phyloP scores from a whole-genome alignment of 768 basidiomycete genomes.

The Udeniomyces megalosporus region DNA sequence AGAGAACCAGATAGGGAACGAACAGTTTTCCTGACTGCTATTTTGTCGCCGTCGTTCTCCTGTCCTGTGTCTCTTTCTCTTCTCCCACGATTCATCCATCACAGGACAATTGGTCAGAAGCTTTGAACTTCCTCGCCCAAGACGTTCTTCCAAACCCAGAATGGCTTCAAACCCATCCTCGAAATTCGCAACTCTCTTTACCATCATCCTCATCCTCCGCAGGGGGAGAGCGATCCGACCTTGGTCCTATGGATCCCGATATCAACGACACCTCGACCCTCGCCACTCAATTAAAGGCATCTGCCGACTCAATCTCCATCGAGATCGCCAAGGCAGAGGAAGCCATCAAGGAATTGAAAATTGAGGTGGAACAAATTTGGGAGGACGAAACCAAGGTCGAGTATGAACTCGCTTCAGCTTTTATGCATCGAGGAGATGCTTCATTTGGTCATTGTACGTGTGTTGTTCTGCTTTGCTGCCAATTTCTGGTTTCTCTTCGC shows the following conservation, averaged over 20 bases:
- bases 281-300: too few relatives aligned
- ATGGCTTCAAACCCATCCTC: background rate
- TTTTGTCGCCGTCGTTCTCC: background rate
- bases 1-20: too few relatives aligned
- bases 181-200: background rate
- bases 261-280: constrained; percentile 39
- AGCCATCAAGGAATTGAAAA: constrained; percentile 13
- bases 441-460: constrained; percentile 33
- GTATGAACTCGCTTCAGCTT: constrained; percentile 86
- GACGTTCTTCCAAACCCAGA: constrained; percentile 36
- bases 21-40: background rate
- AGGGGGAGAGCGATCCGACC: too few relatives aligned
- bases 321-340: constrained; percentile 14
- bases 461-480: background rate
- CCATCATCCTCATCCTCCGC: too few relatives aligned
- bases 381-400: constrained; percentile 45
- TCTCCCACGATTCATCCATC: constrained; percentile 24
- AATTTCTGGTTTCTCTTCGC: too few relatives aligned
- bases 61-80: background rate
- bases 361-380: constrained; percentile 60
- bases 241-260: constrained; percentile 27
- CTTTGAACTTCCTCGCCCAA: constrained; percentile 41
- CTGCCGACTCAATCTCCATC: constrained; percentile 43
- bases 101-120: constrained; percentile 46
- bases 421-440: constrained; percentile 51